Conservation (phyloP, 352 stramenopile genomes). For the Phytophthora quininea region DNA sequence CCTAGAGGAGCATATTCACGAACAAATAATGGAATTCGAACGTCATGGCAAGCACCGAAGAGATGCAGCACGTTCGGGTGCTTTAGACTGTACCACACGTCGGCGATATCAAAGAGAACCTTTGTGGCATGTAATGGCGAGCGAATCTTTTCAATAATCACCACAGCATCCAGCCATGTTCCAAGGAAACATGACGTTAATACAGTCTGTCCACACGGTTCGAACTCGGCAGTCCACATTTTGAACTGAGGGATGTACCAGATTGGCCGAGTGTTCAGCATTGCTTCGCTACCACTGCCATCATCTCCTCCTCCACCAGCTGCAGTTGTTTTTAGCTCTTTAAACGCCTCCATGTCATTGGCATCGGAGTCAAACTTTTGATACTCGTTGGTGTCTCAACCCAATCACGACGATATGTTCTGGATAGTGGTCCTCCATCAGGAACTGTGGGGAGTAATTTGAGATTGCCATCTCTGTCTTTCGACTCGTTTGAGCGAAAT, state of each 20-base stretch:
- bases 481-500: not conserved
- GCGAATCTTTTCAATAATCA: not conserved
- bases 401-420: not conserved
- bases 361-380: not conserved
- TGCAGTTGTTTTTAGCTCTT: not conserved
- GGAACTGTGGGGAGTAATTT: not conserved
- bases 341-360: too few relatives aligned
- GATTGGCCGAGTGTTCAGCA: not conserved
- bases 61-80: constrained; percentile 12
- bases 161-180: constrained; percentile 2
- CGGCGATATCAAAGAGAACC: not conserved
- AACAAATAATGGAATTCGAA: constrained; percentile 7
- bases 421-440: not conserved
- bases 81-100: constrained; percentile 9
- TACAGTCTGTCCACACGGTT: not conserved
- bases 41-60: constrained; percentile 4
- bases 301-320: not conserved
- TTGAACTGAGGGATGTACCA: constrained; percentile 12
- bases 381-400: not conserved
- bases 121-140: not conserved
- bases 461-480: not conserved
- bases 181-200: constrained; percentile 2
- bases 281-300: not conserved
- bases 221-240: constrained; percentile 3
- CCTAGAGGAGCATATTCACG: constrained; percentile 5